Evolutionary conservation across 345 rosid genomes (phyloP).

Genomic region (Citrus hindsii): DNA sequence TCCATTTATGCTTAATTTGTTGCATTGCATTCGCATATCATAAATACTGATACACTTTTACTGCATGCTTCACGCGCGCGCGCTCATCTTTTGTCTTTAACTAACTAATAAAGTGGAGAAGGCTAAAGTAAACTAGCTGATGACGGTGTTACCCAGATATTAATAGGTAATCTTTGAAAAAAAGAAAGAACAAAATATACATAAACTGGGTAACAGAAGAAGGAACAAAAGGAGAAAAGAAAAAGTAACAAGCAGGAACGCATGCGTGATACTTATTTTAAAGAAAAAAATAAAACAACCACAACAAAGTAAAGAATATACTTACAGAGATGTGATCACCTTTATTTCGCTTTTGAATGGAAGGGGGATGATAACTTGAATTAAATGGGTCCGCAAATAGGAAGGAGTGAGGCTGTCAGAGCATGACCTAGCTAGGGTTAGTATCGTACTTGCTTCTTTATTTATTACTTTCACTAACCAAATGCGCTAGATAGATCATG

Average conservation of each 20-base stretch:
- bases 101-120: background rate
- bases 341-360: background rate
- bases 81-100: background rate
- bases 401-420: slow-evolving; percentile 89
- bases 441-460: background rate
- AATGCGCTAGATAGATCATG: slow-evolving; percentile 63
- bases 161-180: background rate
- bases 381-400: slow-evolving; percentile 40
- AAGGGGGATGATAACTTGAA: background rate
- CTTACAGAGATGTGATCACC: slow-evolving; percentile 8
- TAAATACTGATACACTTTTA: background rate
- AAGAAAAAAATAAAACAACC: no score
- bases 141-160: background rate
- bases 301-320: slow-evolving; percentile 13
- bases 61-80: background rate
- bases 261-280: slow-evolving; percentile 12
- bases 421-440: slow-evolving; percentile 83
- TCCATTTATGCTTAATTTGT: background rate
- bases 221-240: background rate
- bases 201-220: background rate
- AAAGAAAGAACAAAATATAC: no score
- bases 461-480: slow-evolving; percentile 24
- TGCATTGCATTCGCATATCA: background rate
- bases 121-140: background rate
- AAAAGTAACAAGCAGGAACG: slow-evolving; percentile 9